phyloP scores from a whole-genome alignment of 305 asterid species.

The Plantago coronopus region DNA sequence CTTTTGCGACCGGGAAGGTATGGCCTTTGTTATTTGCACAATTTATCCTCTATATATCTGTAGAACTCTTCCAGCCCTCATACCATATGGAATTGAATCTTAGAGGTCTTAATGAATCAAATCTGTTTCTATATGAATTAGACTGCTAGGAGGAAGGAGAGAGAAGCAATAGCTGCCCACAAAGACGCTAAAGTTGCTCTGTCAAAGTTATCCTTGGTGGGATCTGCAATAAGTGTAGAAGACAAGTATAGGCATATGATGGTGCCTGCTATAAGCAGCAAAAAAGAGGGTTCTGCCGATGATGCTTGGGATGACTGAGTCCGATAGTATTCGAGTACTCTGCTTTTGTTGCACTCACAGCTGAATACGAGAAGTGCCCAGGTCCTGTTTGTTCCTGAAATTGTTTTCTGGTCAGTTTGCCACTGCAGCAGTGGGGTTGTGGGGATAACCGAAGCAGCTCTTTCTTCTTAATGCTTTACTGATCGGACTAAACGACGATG shows the following conservation, averaged over 20 bases:
- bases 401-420: no score
- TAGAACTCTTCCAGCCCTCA: background rate
- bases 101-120: background rate
- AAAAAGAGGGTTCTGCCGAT: constrained; percentile 77
- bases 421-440: no score
- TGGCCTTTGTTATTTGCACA: constrained; percentile 15
- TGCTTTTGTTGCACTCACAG: constrained; percentile 1
- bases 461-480: background rate
- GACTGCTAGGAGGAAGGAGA: constrained; percentile 82
- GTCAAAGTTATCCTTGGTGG: constrained; percentile 48
- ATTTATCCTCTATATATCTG: background rate
- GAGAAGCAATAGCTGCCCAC: constrained; percentile 70
- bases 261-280: constrained; percentile 39
- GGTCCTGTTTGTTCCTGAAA: no score
- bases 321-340: background rate
- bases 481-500: no score
- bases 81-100: background rate
- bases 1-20: constrained; percentile 84
- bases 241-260: constrained; percentile 81
- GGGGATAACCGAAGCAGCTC: background rate
- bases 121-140: constrained; percentile 16
- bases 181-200: constrained; percentile 49
- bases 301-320: constrained; percentile 87
- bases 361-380: no score
- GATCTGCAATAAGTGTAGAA: constrained; percentile 57